Evolutionary conservation across 768 basidiomycete species (phyloP), one percentile per base, ranked within the genome.

Genomic region (Tricholoma saponaceum): DNA sequence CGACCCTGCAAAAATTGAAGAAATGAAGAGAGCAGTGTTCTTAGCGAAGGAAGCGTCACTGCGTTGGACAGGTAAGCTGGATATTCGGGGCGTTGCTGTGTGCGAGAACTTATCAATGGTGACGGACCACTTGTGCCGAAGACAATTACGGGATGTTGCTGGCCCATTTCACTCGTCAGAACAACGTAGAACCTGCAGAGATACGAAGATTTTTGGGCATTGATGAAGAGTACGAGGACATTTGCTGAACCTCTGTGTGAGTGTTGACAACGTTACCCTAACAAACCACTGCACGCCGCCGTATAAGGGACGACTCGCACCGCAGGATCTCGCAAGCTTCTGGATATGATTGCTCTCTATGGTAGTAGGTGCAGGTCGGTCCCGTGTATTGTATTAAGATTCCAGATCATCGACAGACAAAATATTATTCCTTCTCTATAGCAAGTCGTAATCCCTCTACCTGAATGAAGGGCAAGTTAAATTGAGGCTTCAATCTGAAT

Each of bases 11-110:
- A 89, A 85, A 70, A 79, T 94, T 20, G 89, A 94, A 66, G 85
- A 88, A 67, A 89, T 86, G 68, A 84, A 80, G 51, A 74, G 89
- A 49, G 92, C 87, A 0, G 78, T 84, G 9, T 78, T 82, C 52
- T 76, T 95, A 13, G 92, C 90, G 3, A 90, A 88, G 60, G 92
- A 96, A 67, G 93, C 92, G 12, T 83, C 88, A 12, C 68, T 87
- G 22, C 84, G 92, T 13, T 95, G 93, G 90, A 98, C 95, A 33
- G 95, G 95, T 95, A 62, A 56, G 84, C 47, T 71, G 16, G 4
- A 3, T n/a, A 23, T 33, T 52, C 49, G 33, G 2, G 26, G n/a
- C 16, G 30, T 50, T 14, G n/a, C 8, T 23, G 4, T 18, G 25
- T 23, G 14, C n/a, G 23, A 39, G 28, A 58, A 5, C 50, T 28